These are phyloP conservation scores for Penicillium bovifimosum DNA, from an alignment of 495 filamentous ascomycete species.

Conservation along the genomic window DNA sequence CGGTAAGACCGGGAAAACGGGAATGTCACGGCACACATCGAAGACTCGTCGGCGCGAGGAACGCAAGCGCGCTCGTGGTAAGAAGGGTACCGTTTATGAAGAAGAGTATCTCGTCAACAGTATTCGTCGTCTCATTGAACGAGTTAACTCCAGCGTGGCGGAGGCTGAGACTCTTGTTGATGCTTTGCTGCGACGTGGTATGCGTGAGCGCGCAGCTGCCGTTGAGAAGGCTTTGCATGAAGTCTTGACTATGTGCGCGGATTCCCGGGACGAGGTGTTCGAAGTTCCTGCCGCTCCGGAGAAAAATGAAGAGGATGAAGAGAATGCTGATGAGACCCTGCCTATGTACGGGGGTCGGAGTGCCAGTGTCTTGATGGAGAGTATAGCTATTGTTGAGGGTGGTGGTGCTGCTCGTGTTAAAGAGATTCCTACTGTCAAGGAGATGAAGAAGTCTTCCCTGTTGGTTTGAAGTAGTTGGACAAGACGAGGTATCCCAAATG, in stretches of 20 bases:
- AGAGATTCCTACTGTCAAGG: slow-evolving; percentile 40
- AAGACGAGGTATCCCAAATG: not conserved
- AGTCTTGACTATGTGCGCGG: slow-evolving; percentile 61
- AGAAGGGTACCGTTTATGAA: slow-evolving; percentile 95
- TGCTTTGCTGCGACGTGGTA: slow-evolving; percentile 67
- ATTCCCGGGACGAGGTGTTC: slow-evolving; percentile 65
- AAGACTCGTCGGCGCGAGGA: slow-evolving; percentile 84
- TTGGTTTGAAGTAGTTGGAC: slow-evolving; percentile 33
- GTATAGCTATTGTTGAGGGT: slow-evolving; percentile 25
- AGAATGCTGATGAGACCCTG: slow-evolving; percentile 20
- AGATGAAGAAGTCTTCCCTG: slow-evolving; percentile 50
- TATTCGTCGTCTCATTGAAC: slow-evolving; percentile 75
- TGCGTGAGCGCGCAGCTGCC: slow-evolving; percentile 80
- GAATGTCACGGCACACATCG: slow-evolving; percentile 64
- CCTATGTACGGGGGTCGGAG: slow-evolving; percentile 24
- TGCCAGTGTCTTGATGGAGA: slow-evolving; percentile 38
- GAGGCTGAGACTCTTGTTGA: slow-evolving; percentile 70
- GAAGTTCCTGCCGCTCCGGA: slow-evolving; percentile 16
- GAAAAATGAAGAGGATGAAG: slow-evolving; percentile 12
- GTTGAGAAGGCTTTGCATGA: slow-evolving; percentile 67
- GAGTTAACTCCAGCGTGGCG: slow-evolving; percentile 62
- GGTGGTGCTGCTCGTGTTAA: slow-evolving; percentile 17
- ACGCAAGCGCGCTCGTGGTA: slow-evolving; percentile 86
- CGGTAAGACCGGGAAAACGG: slow-evolving; percentile 58
- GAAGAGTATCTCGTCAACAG: slow-evolving; percentile 93